Evolutionary conservation across 768 basidiomycete genomes (phyloP).

Genomic region (Macrolepiota dolichaula): DNA sequence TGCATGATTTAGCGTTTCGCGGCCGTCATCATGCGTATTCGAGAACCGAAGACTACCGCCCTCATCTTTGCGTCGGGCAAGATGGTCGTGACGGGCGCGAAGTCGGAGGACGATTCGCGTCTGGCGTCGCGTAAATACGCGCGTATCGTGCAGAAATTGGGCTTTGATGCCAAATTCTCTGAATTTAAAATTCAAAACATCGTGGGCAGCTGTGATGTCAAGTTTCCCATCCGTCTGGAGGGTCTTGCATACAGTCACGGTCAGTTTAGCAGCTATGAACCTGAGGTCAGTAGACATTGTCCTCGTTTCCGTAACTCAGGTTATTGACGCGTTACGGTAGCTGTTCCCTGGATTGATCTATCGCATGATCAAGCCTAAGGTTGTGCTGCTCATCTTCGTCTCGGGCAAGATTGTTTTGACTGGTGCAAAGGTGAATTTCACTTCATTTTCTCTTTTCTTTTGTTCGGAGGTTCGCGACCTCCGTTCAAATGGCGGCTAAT

Average conservation of each 20-base stretch:
- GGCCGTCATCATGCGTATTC: constrained; percentile 99
- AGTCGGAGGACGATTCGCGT: constrained; percentile 96
- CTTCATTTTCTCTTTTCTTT: constrained; percentile 16
- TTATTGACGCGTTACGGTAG: constrained; percentile 37
- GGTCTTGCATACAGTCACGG: constrained; percentile 97
- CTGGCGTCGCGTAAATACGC: constrained; percentile 98
- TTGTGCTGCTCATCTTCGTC: constrained; percentile 97
- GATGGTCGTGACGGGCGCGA: constrained; percentile 99
- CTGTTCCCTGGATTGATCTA: constrained; percentile 99
- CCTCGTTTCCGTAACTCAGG: not conserved
- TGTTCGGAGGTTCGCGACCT: constrained; percentile 14
- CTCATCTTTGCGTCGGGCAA: constrained; percentile 99
- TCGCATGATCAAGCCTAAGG: constrained; percentile 99
- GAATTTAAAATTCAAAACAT: constrained; percentile 99
- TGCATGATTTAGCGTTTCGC: constrained; percentile 89
- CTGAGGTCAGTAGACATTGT: constrained; percentile 62
- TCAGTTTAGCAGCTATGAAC: constrained; percentile 96
- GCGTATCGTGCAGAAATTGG: constrained; percentile 98
- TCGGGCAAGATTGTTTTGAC: constrained; percentile 99
- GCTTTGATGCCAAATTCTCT: constrained; percentile 98
- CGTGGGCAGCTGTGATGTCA: constrained; percentile 96
- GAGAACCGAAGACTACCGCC: constrained; percentile 98
- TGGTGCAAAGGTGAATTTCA: constrained; percentile 85
- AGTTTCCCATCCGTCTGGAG: constrained; percentile 97
- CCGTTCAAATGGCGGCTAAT: constrained; percentile 16